Evolutionary conservation across 192 early-diverging fungal species (phyloP), one percentile per base, ranked within the genome.

Genomic region (Coemansia sp.): DNA sequence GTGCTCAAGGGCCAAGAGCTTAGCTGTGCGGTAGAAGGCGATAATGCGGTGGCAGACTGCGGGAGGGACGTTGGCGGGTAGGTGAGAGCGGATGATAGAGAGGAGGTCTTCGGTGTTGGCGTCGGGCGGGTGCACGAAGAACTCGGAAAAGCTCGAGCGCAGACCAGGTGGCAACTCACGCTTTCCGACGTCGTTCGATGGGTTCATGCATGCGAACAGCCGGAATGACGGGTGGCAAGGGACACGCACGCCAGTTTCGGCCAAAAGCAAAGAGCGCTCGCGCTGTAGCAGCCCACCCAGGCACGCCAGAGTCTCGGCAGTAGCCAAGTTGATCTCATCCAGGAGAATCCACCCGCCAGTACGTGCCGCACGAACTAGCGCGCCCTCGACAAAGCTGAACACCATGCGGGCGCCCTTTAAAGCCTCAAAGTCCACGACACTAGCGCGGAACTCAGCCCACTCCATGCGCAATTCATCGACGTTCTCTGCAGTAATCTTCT

Each of bases 131-230:
- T 95, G 90, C 25, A 98, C 94, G 83, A 93, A 99, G 59, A 97
- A 92, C 72, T 99, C 98, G 12, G 94, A 94, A 75, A 98, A 98
- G 27, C 96, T 87, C 46, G 88, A 92, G 37, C 96, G 89, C 25
- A 99, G 87, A 12, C 92, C 94, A 14, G 92, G 91, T 6, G 98
- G 93, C 34, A 99, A 84, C 70, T 99, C 94, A 55, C 93, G 89
- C 76, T 99, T 99, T 58, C 96, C 96, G 0, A 97, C 95, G 84
- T 99, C 98, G 32, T 92, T 98, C 19, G 98, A 91, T 36, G 98
- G 98, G 76, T 99, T 99, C 96, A 99, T 99, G 78, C 98, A 99
- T 2, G 92, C 94, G 77, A 99, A 98, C 4, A 99, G 82, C 4
- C 98, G 85, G 85, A 99, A 99, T 42, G 91, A 90, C 8, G 91